phyloP scores from a whole-genome alignment of 1,284 basidiomycete species.

The Neotropicomus parvogracilis region DNA sequence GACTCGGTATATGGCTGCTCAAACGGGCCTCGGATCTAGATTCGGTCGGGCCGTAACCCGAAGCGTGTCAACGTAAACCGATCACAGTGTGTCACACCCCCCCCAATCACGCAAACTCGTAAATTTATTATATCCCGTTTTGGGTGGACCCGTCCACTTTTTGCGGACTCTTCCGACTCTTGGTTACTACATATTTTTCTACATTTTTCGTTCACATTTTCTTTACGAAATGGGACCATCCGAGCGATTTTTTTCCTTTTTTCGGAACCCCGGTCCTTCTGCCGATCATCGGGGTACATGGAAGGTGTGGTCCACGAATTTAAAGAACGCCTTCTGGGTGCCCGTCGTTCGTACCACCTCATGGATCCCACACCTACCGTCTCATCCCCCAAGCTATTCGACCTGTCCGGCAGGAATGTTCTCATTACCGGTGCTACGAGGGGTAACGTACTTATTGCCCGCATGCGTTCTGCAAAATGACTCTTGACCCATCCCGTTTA shows the following conservation, averaged over 20 bases:
- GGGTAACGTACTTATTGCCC: conserved; percentile 41
- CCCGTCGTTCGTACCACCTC: conserved; percentile 4
- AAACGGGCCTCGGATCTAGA: conserved; percentile 20
- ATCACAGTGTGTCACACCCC: conserved; percentile 25
- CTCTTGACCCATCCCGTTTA: conserved; percentile 14
- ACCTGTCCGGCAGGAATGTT: conserved; percentile 55
- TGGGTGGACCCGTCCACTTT: conserved; percentile 14
- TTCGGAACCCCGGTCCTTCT: conserved; percentile 27
- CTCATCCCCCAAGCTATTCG: conserved; percentile 54
- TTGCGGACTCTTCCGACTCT: conserved; percentile 15
- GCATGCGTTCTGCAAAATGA: conserved; percentile 16
- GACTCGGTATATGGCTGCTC: conserved; percentile 23
- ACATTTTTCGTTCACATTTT: conserved; percentile 13
- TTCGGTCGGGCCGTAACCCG: conserved; percentile 31
- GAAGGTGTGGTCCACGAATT: conserved; percentile 18
- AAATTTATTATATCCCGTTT: conserved; percentile 28
- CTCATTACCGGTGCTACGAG: conserved; percentile 71
- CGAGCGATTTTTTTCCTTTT: conserved; percentile 8
- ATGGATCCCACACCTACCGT: conserved; percentile 46
- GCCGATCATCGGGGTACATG: conserved; percentile 33
- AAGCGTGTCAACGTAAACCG: conserved; percentile 27
- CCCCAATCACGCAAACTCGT: conserved; percentile 23
- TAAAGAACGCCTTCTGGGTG: conserved; percentile 21
- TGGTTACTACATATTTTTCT: conserved; percentile 12
- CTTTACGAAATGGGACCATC: not conserved